Evolutionary conservation across 495 filamentous ascomycete genomes (phyloP), one percentile per base, ranked within the genome.

Genomic region (Hypoxylon intermedium): DNA sequence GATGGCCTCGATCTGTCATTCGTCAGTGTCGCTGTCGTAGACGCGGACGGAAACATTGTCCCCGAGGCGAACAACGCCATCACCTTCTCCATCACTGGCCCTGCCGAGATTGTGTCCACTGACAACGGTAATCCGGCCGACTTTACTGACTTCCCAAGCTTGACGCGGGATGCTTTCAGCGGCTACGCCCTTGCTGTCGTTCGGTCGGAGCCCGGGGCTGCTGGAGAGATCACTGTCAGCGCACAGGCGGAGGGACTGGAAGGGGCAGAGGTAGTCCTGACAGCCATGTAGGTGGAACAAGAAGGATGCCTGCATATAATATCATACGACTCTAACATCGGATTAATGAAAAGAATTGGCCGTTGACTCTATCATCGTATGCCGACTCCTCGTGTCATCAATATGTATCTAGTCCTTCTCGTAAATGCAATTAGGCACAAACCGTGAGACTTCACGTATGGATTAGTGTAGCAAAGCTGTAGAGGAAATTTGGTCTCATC

Each of bases 101-200:
- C 72, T 0, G 79, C 74, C 7, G 47, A 74, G 63, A 76, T 82
- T 6, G 61, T 80, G 13, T 59, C 77, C 1, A 82, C 79, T 0
- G 78, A 82, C 40, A 82, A 80, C 49, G 79, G 79, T 0, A 70
- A 82, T 40, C 74, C 78, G 0, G 68, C 74, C 0, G 78, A 80
- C 33, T 72, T 77, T 52, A 74, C 68, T 1, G 65, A 61, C 5
- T 80, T 82, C 58, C 74, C 75, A 12, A 77, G 74, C 12, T 46
- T 59, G 36, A 71, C 68, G 26, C 58, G 79, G 0, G 71, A 79
- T n/a, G 78, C 77, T 0, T 80, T 77, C 57, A 68, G 67, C 26
- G 79, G 78, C 0, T 61, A 77, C 11, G 74, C 74, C 1, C 68
- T 82, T 6, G 74, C 71, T 0, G 74, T 80, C 44, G 72, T 81